Evolutionary conservation across 805 yeast genomes (phyloP).

Genomic region (Nakazawaea peltata): DNA sequence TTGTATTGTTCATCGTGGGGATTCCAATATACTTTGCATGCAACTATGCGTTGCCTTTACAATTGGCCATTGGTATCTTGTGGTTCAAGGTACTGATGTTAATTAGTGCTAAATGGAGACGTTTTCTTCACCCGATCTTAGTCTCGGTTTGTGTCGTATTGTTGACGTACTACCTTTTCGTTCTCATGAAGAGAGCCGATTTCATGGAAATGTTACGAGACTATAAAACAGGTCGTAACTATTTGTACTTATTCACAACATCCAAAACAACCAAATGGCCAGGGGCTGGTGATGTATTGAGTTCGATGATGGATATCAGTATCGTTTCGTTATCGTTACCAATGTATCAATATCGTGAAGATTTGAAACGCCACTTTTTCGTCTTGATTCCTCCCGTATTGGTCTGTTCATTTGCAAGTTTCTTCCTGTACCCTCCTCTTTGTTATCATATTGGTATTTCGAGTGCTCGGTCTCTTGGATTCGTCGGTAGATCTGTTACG

Average conservation of each 20-base stretch:
- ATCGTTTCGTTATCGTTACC: slow-evolving; percentile 73
- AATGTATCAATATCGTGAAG: slow-evolving; percentile 66
- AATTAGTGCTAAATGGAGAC: slow-evolving; percentile 38
- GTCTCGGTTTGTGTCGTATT: slow-evolving; percentile 58
- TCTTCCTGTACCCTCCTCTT: slow-evolving; percentile 63
- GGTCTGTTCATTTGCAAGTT: slow-evolving; percentile 45
- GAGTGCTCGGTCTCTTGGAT: slow-evolving; percentile 55
- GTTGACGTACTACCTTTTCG: slow-evolving; percentile 52
- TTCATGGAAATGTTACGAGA: slow-evolving; percentile 42
- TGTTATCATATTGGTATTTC: slow-evolving; percentile 61
- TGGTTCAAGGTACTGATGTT: slow-evolving; percentile 41
- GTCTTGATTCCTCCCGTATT: slow-evolving; percentile 53
- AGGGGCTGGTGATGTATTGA: slow-evolving; percentile 74
- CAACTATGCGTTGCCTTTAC: slow-evolving; percentile 53
- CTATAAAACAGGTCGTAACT: slow-evolving; percentile 66
- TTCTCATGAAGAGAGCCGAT: slow-evolving; percentile 40
- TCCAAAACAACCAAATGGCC: slow-evolving; percentile 39
- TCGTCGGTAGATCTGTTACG: slow-evolving; percentile 73
- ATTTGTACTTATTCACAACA: slow-evolving; percentile 47
- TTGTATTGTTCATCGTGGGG: slow-evolving; percentile 41
- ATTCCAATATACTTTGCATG: slow-evolving; percentile 52
- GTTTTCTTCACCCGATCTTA: slow-evolving; percentile 63
- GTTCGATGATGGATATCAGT: slow-evolving; percentile 67
- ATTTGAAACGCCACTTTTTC: slow-evolving; percentile 50
- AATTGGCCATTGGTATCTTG: slow-evolving; percentile 50